These are phyloP conservation scores for Coemansia sp. DNA, from an alignment of 192 early-diverging fungal species.

Conservation along the genomic window DNA sequence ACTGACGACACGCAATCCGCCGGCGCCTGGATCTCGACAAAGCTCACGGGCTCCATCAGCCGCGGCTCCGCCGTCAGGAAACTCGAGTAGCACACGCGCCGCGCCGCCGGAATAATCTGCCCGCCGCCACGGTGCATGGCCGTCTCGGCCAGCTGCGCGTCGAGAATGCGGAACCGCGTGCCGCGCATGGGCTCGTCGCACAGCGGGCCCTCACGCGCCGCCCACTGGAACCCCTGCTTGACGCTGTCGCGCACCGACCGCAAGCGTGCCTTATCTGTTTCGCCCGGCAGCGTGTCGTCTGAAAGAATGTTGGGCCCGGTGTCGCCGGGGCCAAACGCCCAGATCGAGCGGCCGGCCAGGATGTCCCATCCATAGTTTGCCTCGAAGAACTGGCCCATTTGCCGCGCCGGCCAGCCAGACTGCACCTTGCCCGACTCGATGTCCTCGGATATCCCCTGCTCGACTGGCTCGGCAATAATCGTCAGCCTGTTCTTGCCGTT, in stretches of 20 bases:
- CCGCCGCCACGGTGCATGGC: conserved; percentile 93
- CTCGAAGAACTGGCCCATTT: conserved; percentile 80
- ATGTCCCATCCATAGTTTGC: conserved; percentile 93
- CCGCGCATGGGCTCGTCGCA: conserved; percentile 97
- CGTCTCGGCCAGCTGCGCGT: conserved; percentile 77
- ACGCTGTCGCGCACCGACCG: conserved; percentile 79
- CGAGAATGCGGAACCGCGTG: conserved; percentile 92
- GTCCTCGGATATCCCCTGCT: conserved; percentile 87
- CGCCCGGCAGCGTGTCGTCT: conserved; percentile 93
- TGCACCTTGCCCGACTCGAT: conserved; percentile 79
- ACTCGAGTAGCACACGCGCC: conserved; percentile 95
- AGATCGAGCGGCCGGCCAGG: conserved; percentile 87
- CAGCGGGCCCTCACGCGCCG: conserved; percentile 90
- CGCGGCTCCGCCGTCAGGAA: conserved; percentile 94
- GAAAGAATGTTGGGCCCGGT: conserved; percentile 89
- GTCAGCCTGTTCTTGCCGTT: conserved; percentile 98
- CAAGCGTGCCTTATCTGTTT: conserved; percentile 80
- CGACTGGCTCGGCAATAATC: conserved; percentile 93
- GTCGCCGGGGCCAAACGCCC: conserved; percentile 97
- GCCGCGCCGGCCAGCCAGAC: conserved; percentile 67
- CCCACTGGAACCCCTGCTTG: conserved; percentile 98
- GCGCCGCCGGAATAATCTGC: conserved; percentile 94
- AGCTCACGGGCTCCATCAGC: conserved; percentile 97
- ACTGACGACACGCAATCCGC: conserved; percentile 93
- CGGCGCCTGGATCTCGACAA: conserved; percentile 95